Evolutionary conservation across 257 asterid species (phyloP).

Genomic region (Rhazya stricta): DNA sequence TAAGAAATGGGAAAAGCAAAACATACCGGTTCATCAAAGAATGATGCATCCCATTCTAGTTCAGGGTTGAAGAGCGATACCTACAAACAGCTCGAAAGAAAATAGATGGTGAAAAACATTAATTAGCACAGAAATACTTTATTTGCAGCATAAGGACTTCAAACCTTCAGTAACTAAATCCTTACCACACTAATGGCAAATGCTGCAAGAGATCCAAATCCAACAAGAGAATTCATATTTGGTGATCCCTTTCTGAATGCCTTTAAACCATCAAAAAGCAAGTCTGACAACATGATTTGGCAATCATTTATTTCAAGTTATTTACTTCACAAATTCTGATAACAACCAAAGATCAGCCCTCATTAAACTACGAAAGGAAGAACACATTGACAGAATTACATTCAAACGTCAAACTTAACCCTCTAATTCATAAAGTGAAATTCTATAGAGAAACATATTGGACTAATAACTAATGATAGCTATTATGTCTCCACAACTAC

Average conservation of each 20-base stretch:
- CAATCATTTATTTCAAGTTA: constrained; percentile 17
- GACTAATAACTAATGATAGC: neutral
- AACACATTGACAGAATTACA: neutral
- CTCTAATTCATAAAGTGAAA: neutral
- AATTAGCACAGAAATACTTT: constrained; percentile 15
- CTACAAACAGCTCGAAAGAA: constrained; percentile 27
- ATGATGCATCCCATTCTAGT: constrained; percentile 88
- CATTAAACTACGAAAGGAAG: neutral
- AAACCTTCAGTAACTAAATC: constrained; percentile 19
- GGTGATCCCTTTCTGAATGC: constrained; percentile 89
- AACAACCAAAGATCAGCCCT: neutral
- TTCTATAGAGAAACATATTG: neutral
- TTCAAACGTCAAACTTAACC: neutral
- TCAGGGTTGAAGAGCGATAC: constrained; percentile 84
- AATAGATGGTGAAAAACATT: constrained; percentile 9
- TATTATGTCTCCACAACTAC: neutral
- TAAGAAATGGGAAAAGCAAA: constrained; percentile 21
- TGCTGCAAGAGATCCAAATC: constrained; percentile 96
- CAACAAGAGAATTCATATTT: constrained; percentile 97
- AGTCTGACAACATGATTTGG: constrained; percentile 45
- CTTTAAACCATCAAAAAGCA: constrained; percentile 78
- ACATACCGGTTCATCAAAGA: constrained; percentile 96
- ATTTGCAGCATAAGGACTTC: constrained; percentile 18
- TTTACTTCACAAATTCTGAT: neutral
- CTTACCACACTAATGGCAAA: constrained; percentile 91